Conservation (phyloP, 225 moss, liverwort and hornwort genomes). For the Polytrichum formosum region DNA sequence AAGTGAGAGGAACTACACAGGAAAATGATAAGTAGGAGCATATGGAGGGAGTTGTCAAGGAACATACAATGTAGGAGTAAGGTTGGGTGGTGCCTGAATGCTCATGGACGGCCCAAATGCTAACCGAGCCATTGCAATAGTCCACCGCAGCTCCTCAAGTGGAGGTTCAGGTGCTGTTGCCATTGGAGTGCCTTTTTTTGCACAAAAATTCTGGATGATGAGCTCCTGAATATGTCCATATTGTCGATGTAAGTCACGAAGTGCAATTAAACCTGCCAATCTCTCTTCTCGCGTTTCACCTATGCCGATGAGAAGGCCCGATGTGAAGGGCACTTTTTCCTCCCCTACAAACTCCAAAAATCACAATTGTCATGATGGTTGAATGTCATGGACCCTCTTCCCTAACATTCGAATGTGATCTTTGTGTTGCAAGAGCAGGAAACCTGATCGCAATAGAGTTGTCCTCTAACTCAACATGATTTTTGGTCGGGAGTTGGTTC, state of each 20-base stretch:
- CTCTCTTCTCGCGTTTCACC: constrained; percentile 85
- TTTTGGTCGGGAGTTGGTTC: too few relatives aligned
- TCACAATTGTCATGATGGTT: too few relatives aligned
- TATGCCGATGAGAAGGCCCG: constrained; percentile 84
- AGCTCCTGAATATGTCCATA: constrained; percentile 91
- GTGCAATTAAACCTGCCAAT: constrained; percentile 59
- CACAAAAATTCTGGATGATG: constrained; percentile 89
- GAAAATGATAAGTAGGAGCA: neutral
- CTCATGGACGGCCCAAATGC: constrained; percentile 80
- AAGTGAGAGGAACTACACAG: too few relatives aligned
- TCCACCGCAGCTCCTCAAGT: constrained; percentile 72
- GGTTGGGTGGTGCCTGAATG: constrained; percentile 92
- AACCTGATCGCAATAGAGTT: too few relatives aligned
- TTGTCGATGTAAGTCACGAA: constrained; percentile 61
- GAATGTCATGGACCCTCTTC: too few relatives aligned
- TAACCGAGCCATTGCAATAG: constrained; percentile 87
- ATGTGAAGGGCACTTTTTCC: constrained; percentile 79
- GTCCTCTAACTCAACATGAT: too few relatives aligned
- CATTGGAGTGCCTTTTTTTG: constrained; percentile 88
- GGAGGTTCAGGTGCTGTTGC: constrained; percentile 63
- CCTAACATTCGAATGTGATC: too few relatives aligned
- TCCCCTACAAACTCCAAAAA: constrained; percentile 36
- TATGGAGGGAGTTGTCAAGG: constrained; percentile 10
- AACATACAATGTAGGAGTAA: constrained; percentile 68
- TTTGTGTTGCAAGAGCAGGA: too few relatives aligned